Evolutionary conservation across 345 rosid genomes (phyloP).

Genomic region (Geranium rotundifolium): DNA sequence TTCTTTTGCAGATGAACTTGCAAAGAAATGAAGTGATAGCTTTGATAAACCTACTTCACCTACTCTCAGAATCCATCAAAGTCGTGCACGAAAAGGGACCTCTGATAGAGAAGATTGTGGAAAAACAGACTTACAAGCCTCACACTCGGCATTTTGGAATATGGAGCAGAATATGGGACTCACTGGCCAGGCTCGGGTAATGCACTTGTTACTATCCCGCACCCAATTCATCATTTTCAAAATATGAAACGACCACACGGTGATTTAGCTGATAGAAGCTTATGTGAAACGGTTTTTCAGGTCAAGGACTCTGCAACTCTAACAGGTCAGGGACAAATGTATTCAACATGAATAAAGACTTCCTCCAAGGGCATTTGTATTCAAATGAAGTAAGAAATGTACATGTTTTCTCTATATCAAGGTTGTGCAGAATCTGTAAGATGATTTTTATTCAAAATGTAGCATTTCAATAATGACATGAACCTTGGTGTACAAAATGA

Average conservation of each 20-base stretch:
- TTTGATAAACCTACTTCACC: slow-evolving; percentile 55
- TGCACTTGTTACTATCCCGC: not conserved
- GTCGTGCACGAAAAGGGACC: slow-evolving; percentile 48
- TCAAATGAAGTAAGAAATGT: too few species aligned
- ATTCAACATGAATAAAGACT: too few species aligned
- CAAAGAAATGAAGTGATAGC: slow-evolving; percentile 79
- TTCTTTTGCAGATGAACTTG: slow-evolving; percentile 39
- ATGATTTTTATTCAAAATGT: too few species aligned
- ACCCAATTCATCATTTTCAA: too few species aligned
- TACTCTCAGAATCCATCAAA: slow-evolving; percentile 60
- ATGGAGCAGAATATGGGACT: not conserved
- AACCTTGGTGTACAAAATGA: not conserved
- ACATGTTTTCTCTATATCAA: too few species aligned
- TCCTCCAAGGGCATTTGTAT: too few species aligned
- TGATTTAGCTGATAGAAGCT: too few species aligned
- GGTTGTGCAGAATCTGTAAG: too few species aligned
- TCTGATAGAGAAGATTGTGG: slow-evolving; percentile 21
- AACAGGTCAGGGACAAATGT: too few species aligned
- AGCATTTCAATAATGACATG: not conserved
- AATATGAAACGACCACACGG: too few species aligned
- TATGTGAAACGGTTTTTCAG: too few species aligned
- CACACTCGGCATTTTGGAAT: not conserved
- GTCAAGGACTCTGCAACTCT: too few species aligned
- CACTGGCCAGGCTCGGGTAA: not conserved
- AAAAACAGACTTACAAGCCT: not conserved